These are phyloP conservation scores for Trifolium repens DNA, from an alignment of 306 rosid genomes.

Conservation along the genomic window DNA sequence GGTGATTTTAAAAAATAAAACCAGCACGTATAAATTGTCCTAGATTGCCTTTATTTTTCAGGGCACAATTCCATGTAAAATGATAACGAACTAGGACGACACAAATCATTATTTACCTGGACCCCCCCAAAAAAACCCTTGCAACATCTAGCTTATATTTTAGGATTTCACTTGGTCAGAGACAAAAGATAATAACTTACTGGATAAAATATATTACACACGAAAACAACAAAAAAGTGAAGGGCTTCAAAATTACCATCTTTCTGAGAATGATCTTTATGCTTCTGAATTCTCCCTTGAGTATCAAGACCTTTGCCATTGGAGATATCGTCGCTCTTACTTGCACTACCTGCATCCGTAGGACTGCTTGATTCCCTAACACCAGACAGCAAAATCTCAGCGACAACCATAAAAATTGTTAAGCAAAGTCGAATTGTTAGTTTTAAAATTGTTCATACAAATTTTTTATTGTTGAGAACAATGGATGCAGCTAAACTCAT, in stretches of 20 bases:
- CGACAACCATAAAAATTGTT: neutral
- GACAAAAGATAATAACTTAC: neutral
- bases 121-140: neutral
- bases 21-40: neutral
- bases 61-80: neutral
- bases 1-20: neutral
- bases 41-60: neutral
- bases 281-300: conserved; percentile 52
- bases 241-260: conserved; percentile 54
- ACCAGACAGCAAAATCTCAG: conserved; percentile 32
- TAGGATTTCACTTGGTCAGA: neutral
- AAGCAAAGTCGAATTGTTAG: neutral
- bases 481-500: conserved; percentile 5
- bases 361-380: conserved; percentile 59
- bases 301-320: conserved; percentile 50
- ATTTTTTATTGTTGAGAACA: neutral
- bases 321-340: conserved; percentile 46
- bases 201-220: conserved; percentile 7
- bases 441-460: neutral
- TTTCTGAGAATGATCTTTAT: conserved; percentile 46
- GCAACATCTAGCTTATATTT: conserved; percentile 11
- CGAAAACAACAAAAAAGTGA: conserved; percentile 7
- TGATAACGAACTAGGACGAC: neutral
- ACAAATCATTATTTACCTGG: neutral
- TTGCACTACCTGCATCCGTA: conserved; percentile 65